Percentiles rank a stretch among this genome's conserved stretches.
Conservation (phyloP, 345 rosid species). For the Leavenworthia alabamica region DNA sequence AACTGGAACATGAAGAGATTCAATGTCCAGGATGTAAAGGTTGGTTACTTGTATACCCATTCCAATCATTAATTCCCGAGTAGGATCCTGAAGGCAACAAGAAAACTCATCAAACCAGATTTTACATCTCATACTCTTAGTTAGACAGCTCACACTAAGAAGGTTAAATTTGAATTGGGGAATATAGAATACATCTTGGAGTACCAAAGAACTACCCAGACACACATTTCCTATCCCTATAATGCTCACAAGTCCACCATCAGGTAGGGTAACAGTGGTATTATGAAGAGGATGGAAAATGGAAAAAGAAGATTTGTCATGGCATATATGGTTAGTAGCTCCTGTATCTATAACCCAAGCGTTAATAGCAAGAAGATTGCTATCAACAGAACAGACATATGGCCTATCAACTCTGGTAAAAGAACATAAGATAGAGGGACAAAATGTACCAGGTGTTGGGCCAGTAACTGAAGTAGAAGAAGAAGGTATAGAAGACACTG, state of each 20-base stretch:
- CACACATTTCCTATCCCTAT: neutral
- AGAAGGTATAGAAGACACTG: neutral
- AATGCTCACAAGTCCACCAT: neutral
- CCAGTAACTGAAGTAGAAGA: neutral
- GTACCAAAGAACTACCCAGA: fast-evolving
- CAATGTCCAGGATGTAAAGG: neutral
- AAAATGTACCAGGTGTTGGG: neutral
- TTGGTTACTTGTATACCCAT: neutral
- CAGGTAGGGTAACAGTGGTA: neutral
- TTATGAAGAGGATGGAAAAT: neutral
- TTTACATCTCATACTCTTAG: neutral
- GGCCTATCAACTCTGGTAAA: neutral
- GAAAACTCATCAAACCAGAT: neutral
- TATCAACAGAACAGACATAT: neutral
- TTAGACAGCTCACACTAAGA: neutral
- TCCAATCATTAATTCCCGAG: neutral
- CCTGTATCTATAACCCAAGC: neutral
- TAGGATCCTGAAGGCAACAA: neutral
- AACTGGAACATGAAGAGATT: neutral
- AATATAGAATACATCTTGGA: neutral
- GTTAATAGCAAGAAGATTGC: neutral
- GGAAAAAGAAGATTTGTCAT: neutral
- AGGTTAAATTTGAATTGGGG: neutral
- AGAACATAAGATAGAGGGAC: neutral
- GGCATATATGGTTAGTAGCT: neutral